Evolutionary conservation across 768 basidiomycete genomes (phyloP).

Genomic region (Lactifluus echinatus): DNA sequence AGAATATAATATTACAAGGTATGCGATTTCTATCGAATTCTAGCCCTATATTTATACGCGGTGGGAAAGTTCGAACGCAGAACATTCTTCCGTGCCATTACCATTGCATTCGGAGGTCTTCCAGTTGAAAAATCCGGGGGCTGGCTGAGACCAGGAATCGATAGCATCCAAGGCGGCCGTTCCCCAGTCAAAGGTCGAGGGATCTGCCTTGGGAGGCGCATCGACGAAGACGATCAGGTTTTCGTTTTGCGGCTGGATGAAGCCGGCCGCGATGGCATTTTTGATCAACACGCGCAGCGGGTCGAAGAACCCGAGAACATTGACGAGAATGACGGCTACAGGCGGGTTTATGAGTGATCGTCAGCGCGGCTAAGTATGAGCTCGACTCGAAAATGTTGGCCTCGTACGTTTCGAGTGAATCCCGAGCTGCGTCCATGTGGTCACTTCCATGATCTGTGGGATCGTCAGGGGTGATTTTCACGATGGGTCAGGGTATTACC

Average conservation of each 20-base stretch:
- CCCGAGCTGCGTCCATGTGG: constrained; percentile 90
- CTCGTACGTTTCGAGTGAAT: constrained; percentile 80
- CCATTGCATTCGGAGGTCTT: neutral
- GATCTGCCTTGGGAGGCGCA: constrained; percentile 48
- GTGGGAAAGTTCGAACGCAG: neutral
- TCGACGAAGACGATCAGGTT: constrained; percentile 68
- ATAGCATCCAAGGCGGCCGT: constrained; percentile 55
- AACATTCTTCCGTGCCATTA: neutral
- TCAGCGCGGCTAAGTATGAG: neutral
- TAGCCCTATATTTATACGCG: neutral
- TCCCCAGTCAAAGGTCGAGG: constrained; percentile 73
- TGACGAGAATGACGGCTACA: constrained; percentile 76
- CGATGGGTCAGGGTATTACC: neutral
- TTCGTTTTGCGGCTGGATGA: constrained; percentile 58
- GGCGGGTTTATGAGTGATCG: neutral
- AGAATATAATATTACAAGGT: neutral
- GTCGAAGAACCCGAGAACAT: constrained; percentile 76
- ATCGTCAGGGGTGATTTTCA: neutral
- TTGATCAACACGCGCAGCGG: constrained; percentile 71
- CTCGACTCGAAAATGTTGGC: constrained; percentile 7
- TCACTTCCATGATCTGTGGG: constrained; percentile 72
- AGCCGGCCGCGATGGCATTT: constrained; percentile 58
- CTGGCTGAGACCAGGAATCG: constrained; percentile 40
- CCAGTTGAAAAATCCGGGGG: constrained; percentile 10
- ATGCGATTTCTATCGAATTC: no score